Evolutionary conservation across 2,329 filamentous ascomycete species (phyloP).

Genomic region (Raffaelea albimanens): DNA sequence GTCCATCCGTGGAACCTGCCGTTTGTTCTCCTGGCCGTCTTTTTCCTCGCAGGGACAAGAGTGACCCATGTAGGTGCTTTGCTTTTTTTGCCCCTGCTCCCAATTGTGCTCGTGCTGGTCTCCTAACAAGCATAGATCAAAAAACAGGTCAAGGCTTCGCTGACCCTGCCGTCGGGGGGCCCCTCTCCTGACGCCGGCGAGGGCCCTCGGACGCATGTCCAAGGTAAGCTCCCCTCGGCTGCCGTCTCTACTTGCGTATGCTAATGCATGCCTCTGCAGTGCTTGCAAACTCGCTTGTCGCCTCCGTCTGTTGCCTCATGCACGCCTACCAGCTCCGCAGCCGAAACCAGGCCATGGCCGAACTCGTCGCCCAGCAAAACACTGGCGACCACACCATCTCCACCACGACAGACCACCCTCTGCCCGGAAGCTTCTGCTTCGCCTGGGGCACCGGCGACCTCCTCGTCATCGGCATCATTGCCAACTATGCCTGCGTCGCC

Average conservation of each 20-base stretch:
- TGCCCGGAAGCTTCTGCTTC: conserved; percentile 41
- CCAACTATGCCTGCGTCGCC: conserved; percentile 83
- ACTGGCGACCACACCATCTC: background rate
- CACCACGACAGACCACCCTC: conserved; percentile 3
- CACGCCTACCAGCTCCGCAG: conserved; percentile 50
- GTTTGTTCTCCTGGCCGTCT: conserved; percentile 72
- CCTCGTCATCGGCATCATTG: conserved; percentile 55
- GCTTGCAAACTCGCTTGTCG: conserved; percentile 76
- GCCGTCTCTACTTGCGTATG: background rate
- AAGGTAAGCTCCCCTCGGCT: conserved; percentile 38
- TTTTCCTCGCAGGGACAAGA: conserved; percentile 77
- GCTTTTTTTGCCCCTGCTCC: conserved; percentile 1
- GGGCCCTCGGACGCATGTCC: conserved; percentile 71
- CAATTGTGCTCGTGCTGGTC: background rate
- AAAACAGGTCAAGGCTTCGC: conserved; percentile 69
- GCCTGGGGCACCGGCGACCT: conserved; percentile 50
- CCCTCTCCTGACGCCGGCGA: conserved; percentile 57
- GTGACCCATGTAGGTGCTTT: conserved; percentile 41
- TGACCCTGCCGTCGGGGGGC: conserved; percentile 72
- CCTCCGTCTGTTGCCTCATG: conserved; percentile 53
- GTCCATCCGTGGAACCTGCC: conserved; percentile 91
- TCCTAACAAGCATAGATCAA: conserved; percentile 53
- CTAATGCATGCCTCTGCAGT: conserved; percentile 34
- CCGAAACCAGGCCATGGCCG: conserved; percentile 31
- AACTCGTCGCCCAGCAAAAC: conserved; percentile 16